Conservation (phyloP, 805 yeast species). For the Pichia rugopelliculosa region DNA sequence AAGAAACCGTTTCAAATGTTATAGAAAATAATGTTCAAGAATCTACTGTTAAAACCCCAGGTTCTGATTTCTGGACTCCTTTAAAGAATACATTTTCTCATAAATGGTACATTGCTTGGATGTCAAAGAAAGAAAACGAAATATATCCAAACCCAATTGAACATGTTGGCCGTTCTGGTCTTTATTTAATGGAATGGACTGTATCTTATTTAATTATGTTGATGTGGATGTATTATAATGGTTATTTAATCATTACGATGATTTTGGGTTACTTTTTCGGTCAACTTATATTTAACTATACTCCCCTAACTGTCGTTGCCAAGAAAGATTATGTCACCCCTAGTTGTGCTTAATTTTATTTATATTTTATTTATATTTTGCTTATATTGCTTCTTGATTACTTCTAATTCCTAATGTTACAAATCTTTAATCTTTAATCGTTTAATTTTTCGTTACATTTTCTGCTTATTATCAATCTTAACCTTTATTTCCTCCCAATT, state of each 20-base stretch:
- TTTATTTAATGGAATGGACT: constrained; percentile 57
- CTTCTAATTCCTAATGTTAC: background rate
- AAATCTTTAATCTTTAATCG: too few relatives aligned
- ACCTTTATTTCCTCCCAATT: too few relatives aligned
- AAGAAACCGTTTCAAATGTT: background rate
- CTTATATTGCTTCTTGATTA: background rate
- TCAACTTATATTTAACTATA: constrained; percentile 37
- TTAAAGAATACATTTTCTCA: constrained; percentile 21
- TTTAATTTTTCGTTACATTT: too few relatives aligned
- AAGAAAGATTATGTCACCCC: constrained; percentile 5
- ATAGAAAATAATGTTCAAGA: background rate
- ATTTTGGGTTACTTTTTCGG: constrained; percentile 57
- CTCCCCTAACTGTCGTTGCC: constrained; percentile 18
- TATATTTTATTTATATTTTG: too few relatives aligned
- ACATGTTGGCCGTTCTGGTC: constrained; percentile 41
- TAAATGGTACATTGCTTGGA: constrained; percentile 21
- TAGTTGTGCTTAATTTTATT: background rate
- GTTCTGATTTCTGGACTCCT: constrained; percentile 18
- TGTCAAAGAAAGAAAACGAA: constrained; percentile 4
- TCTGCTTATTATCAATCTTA: too few relatives aligned
- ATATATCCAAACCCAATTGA: constrained; percentile 38
- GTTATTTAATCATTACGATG: constrained; percentile 57
- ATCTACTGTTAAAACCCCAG: constrained; percentile 2
- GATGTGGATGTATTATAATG: constrained; percentile 70
- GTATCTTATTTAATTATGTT: constrained; percentile 60